phyloP scores from a whole-genome alignment of 805 yeast species.

The Alloascoidea africana region DNA sequence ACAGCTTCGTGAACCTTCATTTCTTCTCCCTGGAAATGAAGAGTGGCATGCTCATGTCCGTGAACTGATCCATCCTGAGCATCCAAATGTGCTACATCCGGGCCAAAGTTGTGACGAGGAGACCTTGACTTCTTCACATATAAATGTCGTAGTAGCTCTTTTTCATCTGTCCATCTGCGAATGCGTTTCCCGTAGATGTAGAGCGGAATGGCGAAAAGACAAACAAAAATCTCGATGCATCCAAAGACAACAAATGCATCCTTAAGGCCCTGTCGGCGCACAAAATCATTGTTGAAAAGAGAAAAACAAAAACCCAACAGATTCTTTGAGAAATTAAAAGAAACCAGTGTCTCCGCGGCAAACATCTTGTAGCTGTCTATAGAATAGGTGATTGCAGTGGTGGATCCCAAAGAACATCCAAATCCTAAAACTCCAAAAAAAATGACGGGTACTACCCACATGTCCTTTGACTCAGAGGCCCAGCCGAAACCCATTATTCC shows the following conservation, averaged over 20 bases:
- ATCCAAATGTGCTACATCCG: no score
- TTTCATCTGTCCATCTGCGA: slow-evolving; percentile 35
- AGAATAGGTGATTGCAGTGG: slow-evolving; percentile 44
- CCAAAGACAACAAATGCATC: slow-evolving; percentile 38
- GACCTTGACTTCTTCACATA: no score
- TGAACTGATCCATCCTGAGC: no score
- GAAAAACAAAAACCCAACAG: slow-evolving; percentile 40
- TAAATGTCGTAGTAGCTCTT: slow-evolving; percentile 24
- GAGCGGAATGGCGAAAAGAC: slow-evolving; percentile 32
- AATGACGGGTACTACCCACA: slow-evolving; percentile 42
- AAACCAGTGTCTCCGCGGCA: slow-evolving; percentile 44
- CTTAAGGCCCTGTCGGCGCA: slow-evolving; percentile 24
- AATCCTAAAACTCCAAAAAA: slow-evolving; percentile 41
- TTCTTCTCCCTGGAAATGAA: no score
- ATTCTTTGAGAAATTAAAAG: slow-evolving; percentile 39
- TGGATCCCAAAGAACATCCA: slow-evolving; percentile 46
- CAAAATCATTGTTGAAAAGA: slow-evolving; percentile 34
- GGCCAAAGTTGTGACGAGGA: no score
- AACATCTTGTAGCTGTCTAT: slow-evolving; percentile 41
- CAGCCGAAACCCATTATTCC: slow-evolving; percentile 56
- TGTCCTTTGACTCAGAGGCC: slow-evolving; percentile 29
- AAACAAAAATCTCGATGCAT: slow-evolving; percentile 30
- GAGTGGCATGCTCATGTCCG: no score
- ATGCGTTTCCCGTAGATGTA: slow-evolving; percentile 37
- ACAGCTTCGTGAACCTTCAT: no score